phyloP scores from a whole-genome alignment of 441 rosid species.

The Geranium incanum region DNA sequence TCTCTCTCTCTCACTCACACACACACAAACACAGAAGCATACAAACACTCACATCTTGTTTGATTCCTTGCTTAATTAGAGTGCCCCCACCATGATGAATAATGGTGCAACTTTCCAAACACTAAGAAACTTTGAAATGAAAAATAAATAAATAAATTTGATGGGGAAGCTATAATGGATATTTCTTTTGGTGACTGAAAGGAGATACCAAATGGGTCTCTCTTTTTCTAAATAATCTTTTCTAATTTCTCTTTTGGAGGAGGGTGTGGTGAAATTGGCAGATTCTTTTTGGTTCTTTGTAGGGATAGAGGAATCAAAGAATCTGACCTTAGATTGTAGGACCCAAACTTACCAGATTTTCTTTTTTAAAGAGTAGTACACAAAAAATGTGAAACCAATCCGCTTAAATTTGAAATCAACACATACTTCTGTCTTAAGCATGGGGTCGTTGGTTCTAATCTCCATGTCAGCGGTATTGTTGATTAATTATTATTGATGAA shows the following conservation, averaged over 20 bases:
- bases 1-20: too few species aligned
- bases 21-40: too few species aligned
- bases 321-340: conserved; percentile 2
- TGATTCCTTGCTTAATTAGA: conserved; percentile 47
- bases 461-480: too few species aligned
- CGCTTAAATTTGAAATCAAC: background rate
- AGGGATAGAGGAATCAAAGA: conserved; percentile 7
- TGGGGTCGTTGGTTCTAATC: too few species aligned
- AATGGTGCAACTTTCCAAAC: conserved; percentile 22
- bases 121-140: background rate
- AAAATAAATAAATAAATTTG: background rate
- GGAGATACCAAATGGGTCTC: conserved; percentile 4
- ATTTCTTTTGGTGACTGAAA: conserved; percentile 4
- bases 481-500: too few species aligned
- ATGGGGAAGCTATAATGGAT: conserved; percentile 9
- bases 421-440: background rate
- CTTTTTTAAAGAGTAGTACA: background rate
- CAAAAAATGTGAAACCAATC: background rate
- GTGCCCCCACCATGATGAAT: conserved; percentile 58
- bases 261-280: conserved; percentile 8
- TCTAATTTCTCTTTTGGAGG: conserved; percentile 2
- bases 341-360: conserved; percentile 1
- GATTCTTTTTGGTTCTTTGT: conserved; percentile 5
- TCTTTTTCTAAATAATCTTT: background rate
- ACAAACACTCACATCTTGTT: background rate